Base-by-base conservation (phyloP, 768 basidiomycete genomes). In the Porpolomopsis calyptriformis region DNA sequence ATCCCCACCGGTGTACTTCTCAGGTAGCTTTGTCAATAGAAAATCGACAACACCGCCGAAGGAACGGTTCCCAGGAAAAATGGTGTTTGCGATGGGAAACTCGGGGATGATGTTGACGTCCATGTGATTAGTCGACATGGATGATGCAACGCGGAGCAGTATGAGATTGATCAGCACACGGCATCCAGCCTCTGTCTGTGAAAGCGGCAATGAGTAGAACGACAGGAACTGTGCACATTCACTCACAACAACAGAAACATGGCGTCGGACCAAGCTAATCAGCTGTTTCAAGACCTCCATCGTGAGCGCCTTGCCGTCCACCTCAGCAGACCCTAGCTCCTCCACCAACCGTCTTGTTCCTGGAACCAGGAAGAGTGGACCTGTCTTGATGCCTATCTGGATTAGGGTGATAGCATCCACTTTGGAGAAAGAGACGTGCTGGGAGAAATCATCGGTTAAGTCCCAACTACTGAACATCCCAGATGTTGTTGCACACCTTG, bases 61-160 rank as follows among this genome's bases (percentile, higher is more conserved):
- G 18, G 55, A 57, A 37, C 11, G 49, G 27, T 49, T 53, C 4
- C 45, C 53, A 33, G 41, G 16, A 46, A 56, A 49, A 0, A 18
- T 19, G 20, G 52, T 57, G 39, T 46, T 53, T 22, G 55, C n/a
- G 39, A 57, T 49, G 27, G 55, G 55, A 27, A 46, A 57, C 38
- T 57, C 53, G 4, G 55, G 50, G 18, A 56, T 57, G 35, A 57
- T 54, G 35, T 56, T 54, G 42, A 57, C 52, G 22, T 42, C 27
- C 27, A 29, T 49, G 10, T 49, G 8, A 2, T 43, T 43, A 37
- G 4, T 33, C n/a, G 49, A 49, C 52, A 56, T 57, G 19, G 44
- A 34, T 11, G 55, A 54, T 16, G 43, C 54, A 25, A 55, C 36
- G 39, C 54, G 54, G 38, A 55, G 53, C 43, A 55, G 37, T 33